These are phyloP conservation scores for Saccharomyces paradoxus DNA, from an alignment of 805 yeast genomes.

Conservation along the genomic window DNA sequence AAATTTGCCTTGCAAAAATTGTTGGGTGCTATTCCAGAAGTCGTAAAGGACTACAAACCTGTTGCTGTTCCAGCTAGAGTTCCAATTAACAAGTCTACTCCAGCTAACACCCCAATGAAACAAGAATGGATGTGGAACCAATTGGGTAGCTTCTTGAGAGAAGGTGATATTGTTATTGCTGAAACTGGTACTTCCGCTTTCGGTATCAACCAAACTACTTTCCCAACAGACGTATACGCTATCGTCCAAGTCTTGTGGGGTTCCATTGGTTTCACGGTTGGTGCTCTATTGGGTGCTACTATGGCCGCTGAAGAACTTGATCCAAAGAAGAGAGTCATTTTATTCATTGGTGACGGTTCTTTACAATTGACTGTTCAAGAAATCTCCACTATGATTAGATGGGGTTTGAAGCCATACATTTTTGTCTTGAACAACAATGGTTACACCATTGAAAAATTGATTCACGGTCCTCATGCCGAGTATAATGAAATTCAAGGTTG, in stretches of 20 bases:
- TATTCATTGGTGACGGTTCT: slow-evolving; percentile 67
- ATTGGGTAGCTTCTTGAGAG: slow-evolving; percentile 49
- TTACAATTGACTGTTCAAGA: slow-evolving; percentile 64
- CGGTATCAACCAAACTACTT: slow-evolving; percentile 55
- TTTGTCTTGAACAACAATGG: slow-evolving; percentile 64
- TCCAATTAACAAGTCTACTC: slow-evolving; percentile 35
- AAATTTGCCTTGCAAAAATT: slow-evolving; percentile 38
- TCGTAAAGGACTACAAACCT: slow-evolving; percentile 34
- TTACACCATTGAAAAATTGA: slow-evolving; percentile 63
- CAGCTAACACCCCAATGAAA: slow-evolving; percentile 39
- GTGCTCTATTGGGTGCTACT: slow-evolving; percentile 58
- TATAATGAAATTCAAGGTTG: slow-evolving; percentile 60
- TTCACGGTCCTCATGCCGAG: slow-evolving; percentile 53
- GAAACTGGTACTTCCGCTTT: slow-evolving; percentile 69
- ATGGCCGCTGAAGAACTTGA: slow-evolving; percentile 55
- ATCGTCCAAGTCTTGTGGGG: slow-evolving; percentile 69
- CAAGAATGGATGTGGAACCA: slow-evolving; percentile 62
- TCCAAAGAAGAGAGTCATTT: slow-evolving; percentile 48
- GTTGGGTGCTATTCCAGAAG: slow-evolving; percentile 26
- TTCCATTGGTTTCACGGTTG: slow-evolving; percentile 59
- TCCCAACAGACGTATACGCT: slow-evolving; percentile 51
- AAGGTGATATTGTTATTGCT: slow-evolving; percentile 55
- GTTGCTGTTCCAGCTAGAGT: slow-evolving; percentile 39
- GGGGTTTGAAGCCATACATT: slow-evolving; percentile 55
- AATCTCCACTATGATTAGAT: slow-evolving; percentile 56